Percentiles rank a stretch among this genome's conserved stretches.
Evolutionary conservation across 352 stramenopile species (phyloP).

Genomic region (Pythium coloratum): DNA sequence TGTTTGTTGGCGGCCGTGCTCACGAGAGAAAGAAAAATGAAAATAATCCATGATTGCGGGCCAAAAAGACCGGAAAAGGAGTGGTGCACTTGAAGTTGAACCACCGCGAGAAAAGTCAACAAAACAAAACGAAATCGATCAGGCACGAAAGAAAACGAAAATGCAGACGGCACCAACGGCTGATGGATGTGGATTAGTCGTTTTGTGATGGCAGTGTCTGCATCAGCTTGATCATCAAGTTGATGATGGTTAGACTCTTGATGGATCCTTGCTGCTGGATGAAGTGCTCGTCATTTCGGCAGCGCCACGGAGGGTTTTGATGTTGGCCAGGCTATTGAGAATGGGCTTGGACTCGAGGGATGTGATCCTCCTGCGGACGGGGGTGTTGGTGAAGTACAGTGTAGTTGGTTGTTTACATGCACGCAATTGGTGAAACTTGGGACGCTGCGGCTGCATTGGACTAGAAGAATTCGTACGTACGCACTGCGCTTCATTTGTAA

Average conservation of each 20-base stretch:
- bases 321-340: no score
- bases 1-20: conserved; percentile 2
- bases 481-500: conserved; percentile 35
- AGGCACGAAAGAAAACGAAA: neutral
- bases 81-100: conserved; percentile 3
- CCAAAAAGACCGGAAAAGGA: neutral
- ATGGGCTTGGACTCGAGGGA: no score
- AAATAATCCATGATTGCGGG: no score
- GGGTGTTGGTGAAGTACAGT: neutral
- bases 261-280: no score
- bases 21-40: neutral
- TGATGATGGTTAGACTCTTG: no score
- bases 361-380: no score
- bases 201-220: neutral
- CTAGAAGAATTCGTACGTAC: neutral
- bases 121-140: neutral
- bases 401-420: neutral
- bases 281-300: no score
- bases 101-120: neutral
- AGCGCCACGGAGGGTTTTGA: no score
- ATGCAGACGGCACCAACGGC: neutral
- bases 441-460: no score
- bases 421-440: neutral
- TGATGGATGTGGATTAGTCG: neutral
- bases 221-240: neutral